Percentiles rank a stretch among this genome's conserved stretches.
These are phyloP conservation scores for Trichoderma harzianum DNA, from an alignment of 2,329 filamentous ascomycete species.

Conservation along the genomic window DNA sequence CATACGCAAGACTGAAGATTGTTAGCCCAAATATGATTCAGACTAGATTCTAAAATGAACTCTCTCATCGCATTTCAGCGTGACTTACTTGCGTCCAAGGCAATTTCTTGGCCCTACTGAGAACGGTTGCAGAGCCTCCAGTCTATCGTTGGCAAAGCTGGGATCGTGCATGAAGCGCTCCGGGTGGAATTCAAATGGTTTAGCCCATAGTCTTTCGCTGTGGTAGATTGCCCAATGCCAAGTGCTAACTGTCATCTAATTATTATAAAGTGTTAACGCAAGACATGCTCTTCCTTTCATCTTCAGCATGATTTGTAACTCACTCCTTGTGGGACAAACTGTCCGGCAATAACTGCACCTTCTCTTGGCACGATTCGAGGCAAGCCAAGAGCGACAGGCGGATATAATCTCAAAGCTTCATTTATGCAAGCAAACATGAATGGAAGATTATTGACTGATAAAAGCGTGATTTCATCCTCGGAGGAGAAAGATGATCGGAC, in stretches of 20 bases:
- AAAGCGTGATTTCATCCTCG: not conserved
- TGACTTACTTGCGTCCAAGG: not conserved
- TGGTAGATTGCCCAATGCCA: not conserved
- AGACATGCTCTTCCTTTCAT: no score
- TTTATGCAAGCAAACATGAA: not conserved
- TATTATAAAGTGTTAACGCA: no score
- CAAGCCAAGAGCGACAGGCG: not conserved
- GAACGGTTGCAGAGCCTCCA: not conserved
- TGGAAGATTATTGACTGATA: not conserved
- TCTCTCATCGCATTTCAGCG: not conserved
- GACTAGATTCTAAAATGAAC: rapidly evolving
- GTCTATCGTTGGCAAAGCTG: not conserved
- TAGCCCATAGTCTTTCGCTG: not conserved
- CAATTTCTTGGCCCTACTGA: not conserved
- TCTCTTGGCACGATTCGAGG: not conserved
- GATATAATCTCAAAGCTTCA: not conserved
- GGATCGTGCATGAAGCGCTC: not conserved
- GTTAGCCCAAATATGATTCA: not conserved
- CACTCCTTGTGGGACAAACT: not conserved
- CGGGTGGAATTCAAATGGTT: not conserved
- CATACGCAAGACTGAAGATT: not conserved
- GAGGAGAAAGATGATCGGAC: not conserved
- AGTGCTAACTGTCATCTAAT: not conserved
- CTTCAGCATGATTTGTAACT: not conserved
- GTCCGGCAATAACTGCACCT: not conserved